These are phyloP conservation scores for Daldinia sp. DNA, from an alignment of 2,329 filamentous ascomycete species.

Conservation along the genomic window DNA sequence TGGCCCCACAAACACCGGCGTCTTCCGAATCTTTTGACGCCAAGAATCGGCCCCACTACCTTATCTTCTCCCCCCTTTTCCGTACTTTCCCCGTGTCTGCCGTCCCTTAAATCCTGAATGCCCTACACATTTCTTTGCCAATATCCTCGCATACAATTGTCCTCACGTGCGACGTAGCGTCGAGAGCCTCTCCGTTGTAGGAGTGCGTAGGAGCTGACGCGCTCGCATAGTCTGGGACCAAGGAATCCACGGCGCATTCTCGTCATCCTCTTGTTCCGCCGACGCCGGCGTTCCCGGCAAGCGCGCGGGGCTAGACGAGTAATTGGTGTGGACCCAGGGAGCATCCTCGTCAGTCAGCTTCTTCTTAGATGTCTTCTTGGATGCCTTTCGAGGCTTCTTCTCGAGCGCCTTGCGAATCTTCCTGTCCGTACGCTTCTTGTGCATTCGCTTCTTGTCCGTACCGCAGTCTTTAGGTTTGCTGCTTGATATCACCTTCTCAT, in stretches of 20 bases:
- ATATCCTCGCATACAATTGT: neutral
- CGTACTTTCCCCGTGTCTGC: neutral
- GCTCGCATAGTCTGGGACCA: neutral
- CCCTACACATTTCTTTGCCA: neutral
- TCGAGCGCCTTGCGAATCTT: too few species aligned
- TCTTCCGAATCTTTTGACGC: constrained; percentile 3
- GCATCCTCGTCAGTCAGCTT: constrained; percentile 1
- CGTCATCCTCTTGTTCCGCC: neutral
- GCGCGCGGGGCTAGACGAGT: neutral
- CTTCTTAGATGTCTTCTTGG: neutral
- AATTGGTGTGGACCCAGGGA: constrained; percentile 5
- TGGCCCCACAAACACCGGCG: neutral
- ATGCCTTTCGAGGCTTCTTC: neutral
- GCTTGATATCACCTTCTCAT: too few species aligned
- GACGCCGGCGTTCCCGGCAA: neutral
- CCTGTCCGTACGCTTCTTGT: neutral
- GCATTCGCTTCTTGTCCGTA: neutral
- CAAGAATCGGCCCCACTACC: constrained; percentile 8
- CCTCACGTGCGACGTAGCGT: neutral
- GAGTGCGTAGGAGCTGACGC: neutral
- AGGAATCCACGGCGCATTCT: constrained; percentile 9
- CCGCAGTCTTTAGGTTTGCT: neutral
- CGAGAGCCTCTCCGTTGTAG: neutral
- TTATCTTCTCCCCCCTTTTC: constrained; percentile 11
- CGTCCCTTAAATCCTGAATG: neutral